Base-by-base conservation (phyloP, 495 filamentous ascomycete genomes). In the Lasiosphaeria hispida region DNA sequence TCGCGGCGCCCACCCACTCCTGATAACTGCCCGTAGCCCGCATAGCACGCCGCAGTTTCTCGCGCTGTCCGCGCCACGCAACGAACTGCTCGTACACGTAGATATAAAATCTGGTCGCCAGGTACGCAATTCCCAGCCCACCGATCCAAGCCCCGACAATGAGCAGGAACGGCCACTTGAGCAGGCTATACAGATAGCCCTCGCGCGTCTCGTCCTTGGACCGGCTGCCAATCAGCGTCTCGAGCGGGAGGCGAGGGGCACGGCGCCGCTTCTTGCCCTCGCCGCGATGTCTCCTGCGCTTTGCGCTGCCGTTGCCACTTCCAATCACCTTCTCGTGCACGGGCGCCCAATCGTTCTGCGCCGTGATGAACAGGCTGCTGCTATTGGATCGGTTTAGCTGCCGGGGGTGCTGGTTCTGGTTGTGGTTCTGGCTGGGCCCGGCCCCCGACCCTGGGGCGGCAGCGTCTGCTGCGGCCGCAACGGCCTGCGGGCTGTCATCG, bases 181-280 rank as follows among this genome's bases (percentile, higher is more conserved):
- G 75, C 23, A 97, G 66, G 1, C 80, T 81, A 69, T 98, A 97
- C 11, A 95, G 80, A 63, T 92, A 90, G 0, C 94, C 94, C 73
- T 98, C 94, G 48, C 94, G 78, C 2, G 93, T 97, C 72, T 98
- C 94, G 69, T 98, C 94, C 59, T 84, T 89, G 51, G 85, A 86
- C 50, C 88, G 78, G 10, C 67, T 60, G 14, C 75, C 73, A 4
- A 76, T 54, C 23, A 67, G 51, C n/a, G 15, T 33, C 14, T 58
- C 45, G 14, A 64, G 57, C 18, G 57, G 54, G n/a, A 55, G 10
- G 37, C 34, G 6, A n/a, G 30, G 55, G 8, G 73, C 73, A 17
- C 59, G 60, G 56, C 79, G 55, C 30, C 42, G 58, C 60, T 57
- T 69, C 64, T 63, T 72, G 53, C 62, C 64, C 63, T 62, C 69